phyloP scores from a whole-genome alignment of 805 yeast genomes.

The Tetrapisispora nanseiensis region DNA sequence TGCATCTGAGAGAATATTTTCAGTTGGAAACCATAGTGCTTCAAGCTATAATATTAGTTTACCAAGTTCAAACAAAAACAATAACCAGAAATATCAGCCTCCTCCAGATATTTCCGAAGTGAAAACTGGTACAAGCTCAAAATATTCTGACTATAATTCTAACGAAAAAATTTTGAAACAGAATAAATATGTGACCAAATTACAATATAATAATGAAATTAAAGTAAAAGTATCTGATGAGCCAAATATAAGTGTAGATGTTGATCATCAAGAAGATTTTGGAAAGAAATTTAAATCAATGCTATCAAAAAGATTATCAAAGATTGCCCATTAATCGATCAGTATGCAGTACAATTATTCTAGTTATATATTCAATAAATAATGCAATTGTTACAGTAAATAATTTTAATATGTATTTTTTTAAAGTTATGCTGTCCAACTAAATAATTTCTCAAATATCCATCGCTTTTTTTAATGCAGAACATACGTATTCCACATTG shows the following conservation, averaged over 20 bases:
- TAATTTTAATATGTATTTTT: too few relatives aligned
- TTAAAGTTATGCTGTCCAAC: not conserved
- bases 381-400: too few relatives aligned
- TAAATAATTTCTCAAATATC: not conserved
- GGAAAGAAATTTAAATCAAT: slow-evolving; percentile 1
- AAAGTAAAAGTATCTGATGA: too few relatives aligned
- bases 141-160: not conserved
- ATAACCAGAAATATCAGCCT: not conserved
- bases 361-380: not conserved
- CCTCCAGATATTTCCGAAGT: not conserved
- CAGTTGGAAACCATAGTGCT: not conserved
- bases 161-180: not conserved
- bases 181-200: not conserved
- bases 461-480: slow-evolving; percentile 9
- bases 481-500: slow-evolving; percentile 54
- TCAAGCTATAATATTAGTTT: not conserved
- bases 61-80: not conserved
- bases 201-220: not conserved
- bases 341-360: not conserved
- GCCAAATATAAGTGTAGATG: not conserved
- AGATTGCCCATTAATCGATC: not conserved
- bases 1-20: slow-evolving; percentile 1
- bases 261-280: not conserved
- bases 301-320: not conserved
- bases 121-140: not conserved